These are phyloP conservation scores for Thalassiosira profunda DNA, from an alignment of 108 stramenopile species.

Conservation along the genomic window DNA sequence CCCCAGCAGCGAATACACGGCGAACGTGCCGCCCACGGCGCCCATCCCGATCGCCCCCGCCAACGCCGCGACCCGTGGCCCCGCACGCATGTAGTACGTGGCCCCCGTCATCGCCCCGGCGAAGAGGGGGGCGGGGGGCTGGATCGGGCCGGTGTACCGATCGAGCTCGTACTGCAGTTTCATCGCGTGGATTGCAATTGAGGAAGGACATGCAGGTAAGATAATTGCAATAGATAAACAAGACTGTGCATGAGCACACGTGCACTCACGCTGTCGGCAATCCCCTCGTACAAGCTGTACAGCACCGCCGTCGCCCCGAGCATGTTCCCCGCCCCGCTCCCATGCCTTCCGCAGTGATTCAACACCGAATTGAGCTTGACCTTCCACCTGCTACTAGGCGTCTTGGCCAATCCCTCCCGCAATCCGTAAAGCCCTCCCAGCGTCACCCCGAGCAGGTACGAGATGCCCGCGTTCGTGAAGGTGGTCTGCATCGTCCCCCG, in stretches of 20 bases:
- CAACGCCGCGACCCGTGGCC: constrained; percentile 79
- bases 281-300: constrained; percentile 83
- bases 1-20: constrained; percentile 63
- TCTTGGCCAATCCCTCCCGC: constrained; percentile 70
- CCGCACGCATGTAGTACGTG: constrained; percentile 83
- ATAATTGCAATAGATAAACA: background rate
- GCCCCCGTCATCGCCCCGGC: constrained; percentile 79
- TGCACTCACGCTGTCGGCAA: constrained; percentile 74
- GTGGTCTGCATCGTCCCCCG: constrained; percentile 81
- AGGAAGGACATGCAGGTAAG: background rate
- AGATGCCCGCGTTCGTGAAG: constrained; percentile 86
- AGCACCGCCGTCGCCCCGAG: constrained; percentile 80
- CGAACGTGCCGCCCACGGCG: constrained; percentile 83
- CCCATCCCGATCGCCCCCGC: constrained; percentile 82
- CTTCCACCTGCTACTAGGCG: constrained; percentile 74
- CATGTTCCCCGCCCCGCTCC: constrained; percentile 78
- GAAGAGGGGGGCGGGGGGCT: constrained; percentile 69
- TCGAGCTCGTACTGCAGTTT: constrained; percentile 61
- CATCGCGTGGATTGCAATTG: background rate
- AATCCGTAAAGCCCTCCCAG: constrained; percentile 85
- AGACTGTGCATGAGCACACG: no score
- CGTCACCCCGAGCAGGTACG: constrained; percentile 77
- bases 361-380: constrained; percentile 87
- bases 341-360: constrained; percentile 88
- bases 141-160: constrained; percentile 66